Percentiles rank a stretch among this genome's conserved stretches.
Evolutionary conservation across 1,284 basidiomycete genomes (phyloP).

Genomic region (Waitea zeae): DNA sequence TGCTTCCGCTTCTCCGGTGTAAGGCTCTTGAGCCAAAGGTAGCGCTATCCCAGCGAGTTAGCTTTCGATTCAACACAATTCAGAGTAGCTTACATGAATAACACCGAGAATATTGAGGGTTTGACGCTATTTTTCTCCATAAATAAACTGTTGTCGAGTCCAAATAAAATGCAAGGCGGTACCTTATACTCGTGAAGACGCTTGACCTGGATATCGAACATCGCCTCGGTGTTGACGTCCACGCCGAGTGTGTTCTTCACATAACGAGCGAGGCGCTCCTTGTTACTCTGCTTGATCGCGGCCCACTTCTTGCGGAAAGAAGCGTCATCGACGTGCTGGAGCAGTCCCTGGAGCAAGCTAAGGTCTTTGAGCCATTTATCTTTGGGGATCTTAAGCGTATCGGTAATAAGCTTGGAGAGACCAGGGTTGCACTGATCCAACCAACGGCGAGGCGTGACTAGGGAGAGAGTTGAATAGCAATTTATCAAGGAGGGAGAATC

Average conservation of each 20-base stretch:
- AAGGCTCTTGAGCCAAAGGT: conserved; percentile 69
- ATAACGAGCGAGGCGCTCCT: conserved; percentile 66
- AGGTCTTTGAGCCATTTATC: conserved; percentile 69
- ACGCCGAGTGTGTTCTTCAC: conserved; percentile 63
- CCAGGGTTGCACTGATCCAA: conserved; percentile 85
- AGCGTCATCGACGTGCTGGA: conserved; percentile 51
- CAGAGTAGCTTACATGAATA: conserved; percentile 46
- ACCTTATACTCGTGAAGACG: conserved; percentile 82
- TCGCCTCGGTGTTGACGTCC: conserved; percentile 58
- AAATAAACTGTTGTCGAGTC: too few species aligned
- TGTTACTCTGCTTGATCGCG: conserved; percentile 74
- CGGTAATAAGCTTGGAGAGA: conserved; percentile 68
- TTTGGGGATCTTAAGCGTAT: conserved; percentile 63
- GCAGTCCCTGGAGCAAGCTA: conserved; percentile 46
- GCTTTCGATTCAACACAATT: conserved; percentile 4
- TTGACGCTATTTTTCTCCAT: conserved; percentile 64
- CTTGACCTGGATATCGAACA: conserved; percentile 92
- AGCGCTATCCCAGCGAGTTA: conserved; percentile 31
- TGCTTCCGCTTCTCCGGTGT: conserved; percentile 64
- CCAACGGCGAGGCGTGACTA: conserved; percentile 77
- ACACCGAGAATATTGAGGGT: conserved; percentile 75
- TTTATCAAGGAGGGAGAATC: conserved; percentile 8
- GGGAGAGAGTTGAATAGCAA: not conserved
- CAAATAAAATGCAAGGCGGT: too few species aligned
- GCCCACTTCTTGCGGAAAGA: conserved; percentile 67